Evolutionary conservation across 1,139 yeast species (phyloP).

Genomic region (Barnettozyma hawaiiensis): DNA sequence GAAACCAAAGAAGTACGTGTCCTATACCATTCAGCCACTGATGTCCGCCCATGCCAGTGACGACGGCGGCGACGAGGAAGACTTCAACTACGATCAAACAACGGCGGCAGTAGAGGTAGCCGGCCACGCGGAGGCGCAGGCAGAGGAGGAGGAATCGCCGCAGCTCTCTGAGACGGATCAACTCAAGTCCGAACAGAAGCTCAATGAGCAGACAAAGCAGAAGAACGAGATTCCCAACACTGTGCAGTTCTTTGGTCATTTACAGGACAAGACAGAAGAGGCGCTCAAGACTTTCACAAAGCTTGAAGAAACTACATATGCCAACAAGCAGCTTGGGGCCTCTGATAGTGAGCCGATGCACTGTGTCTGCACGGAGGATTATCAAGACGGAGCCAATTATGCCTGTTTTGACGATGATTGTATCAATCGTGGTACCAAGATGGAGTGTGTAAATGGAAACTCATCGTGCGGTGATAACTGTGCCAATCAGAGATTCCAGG

Average conservation of each 20-base stretch:
- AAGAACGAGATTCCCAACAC: slow-evolving; percentile 21
- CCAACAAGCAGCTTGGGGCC: slow-evolving; percentile 52
- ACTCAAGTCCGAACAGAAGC: slow-evolving; percentile 16
- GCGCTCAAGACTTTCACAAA: slow-evolving; percentile 55
- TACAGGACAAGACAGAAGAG: slow-evolving; percentile 62
- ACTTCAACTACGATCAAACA: slow-evolving; percentile 16
- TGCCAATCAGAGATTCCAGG: slow-evolving; percentile 84
- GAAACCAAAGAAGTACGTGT: neutral
- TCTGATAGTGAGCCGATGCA: slow-evolving; percentile 71
- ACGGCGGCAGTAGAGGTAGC: neutral
- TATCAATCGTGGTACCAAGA: slow-evolving; percentile 85
- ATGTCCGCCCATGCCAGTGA: slow-evolving; percentile 2
- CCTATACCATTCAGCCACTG: slow-evolving; percentile 6
- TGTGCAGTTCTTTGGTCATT: slow-evolving; percentile 38
- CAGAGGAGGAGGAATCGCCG: slow-evolving; percentile 11
- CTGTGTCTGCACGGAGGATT: slow-evolving; percentile 65
- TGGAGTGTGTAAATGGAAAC: slow-evolving; percentile 82
- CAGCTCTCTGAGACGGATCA: slow-evolving; percentile 18
- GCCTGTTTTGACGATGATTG: slow-evolving; percentile 91
- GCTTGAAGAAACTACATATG: slow-evolving; percentile 56
- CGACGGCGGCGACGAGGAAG: slow-evolving; percentile 14
- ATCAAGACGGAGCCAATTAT: slow-evolving; percentile 38
- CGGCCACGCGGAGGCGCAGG: too few species aligned
- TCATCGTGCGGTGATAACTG: slow-evolving; percentile 70
- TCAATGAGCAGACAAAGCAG: slow-evolving; percentile 14